Base-by-base conservation (phyloP, 805 yeast genomes). In the Saccharomycopsis fodiens region DNA sequence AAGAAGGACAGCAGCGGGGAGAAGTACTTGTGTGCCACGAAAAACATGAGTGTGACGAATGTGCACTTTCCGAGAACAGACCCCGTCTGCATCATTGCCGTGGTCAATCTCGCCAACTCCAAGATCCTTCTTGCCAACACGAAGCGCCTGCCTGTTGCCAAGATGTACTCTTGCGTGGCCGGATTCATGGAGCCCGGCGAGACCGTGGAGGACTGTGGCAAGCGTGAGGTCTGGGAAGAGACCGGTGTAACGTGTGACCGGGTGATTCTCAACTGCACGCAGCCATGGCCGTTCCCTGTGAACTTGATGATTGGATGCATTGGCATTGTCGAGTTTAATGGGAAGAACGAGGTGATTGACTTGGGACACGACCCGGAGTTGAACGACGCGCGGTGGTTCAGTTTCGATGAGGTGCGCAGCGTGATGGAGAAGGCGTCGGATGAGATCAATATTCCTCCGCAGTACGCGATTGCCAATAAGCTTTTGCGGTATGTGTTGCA, bases 211-310 rank as follows among this genome's bases (percentile, higher is more conserved):
- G 81, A 78, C 39, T 93, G 96, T 10, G 84, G 91, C 19, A 68
- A 80, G 38, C 70, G 98, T 52, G 98, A 91, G 61, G 82, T 85
- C 25, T 89, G 93, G 87, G 98, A 91, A 61, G 98, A 91, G 62
- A 82, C 97, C 3, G 98, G 98, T 5, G 83, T 87, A 30, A 70
- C 64, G 44, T 79, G 78, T 44, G 53, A 63, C 3, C 61, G 72
- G 23, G 82, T 91, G 23, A 63, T 70, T 42, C 72, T 91, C 44
- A 64, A 82, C 19, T 69, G 78, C 55, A 76, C 93, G 10, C 97
- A 91, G 64, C 97, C 98, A 3, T 91, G 98, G 98, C 98, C 98
- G 15, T 91, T 80, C 62, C 97, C 97, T 1, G 88, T 86, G 0
- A 87, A 82, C 59, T 64, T 91, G 55, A 91, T 91, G 97, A 74